A percentile compares a stretch with the other conserved stretches of the same genome.
These are phyloP conservation scores for Oryza meridionalis DNA, from an alignment of 176 grass and related monocot species.

Conservation along the genomic window DNA sequence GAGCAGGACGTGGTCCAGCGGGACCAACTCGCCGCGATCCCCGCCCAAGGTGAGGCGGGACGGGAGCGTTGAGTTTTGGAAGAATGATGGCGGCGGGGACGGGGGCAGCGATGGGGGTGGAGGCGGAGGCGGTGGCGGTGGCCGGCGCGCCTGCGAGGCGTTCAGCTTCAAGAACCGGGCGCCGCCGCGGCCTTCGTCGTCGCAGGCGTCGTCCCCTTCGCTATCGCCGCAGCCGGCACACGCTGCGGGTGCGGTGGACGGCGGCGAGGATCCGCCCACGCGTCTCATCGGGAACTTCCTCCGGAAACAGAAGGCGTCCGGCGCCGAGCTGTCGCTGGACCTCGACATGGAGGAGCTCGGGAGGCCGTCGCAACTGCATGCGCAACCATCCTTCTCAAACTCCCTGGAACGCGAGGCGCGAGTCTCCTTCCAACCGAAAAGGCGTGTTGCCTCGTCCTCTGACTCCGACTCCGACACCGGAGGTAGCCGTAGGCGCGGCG, in stretches of 20 bases:
- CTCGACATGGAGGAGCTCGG: constrained; percentile 74
- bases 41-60: constrained; percentile 60
- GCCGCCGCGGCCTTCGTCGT: not conserved
- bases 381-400: constrained; percentile 45
- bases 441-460: constrained; percentile 2
- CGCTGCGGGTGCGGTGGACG: constrained; percentile 19
- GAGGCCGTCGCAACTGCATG: constrained; percentile 20
- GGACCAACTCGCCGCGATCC: constrained; percentile 33
- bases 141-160: not conserved
- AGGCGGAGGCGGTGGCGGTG: not conserved
- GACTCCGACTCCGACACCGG: constrained; percentile 46
- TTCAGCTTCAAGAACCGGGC: constrained; percentile 72
- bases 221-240: constrained; percentile 6
- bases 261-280: constrained; percentile 72
- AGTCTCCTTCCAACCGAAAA: constrained; percentile 55
- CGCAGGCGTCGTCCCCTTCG: constrained; percentile 36
- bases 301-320: constrained; percentile 61
- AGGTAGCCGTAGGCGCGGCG: constrained; percentile 16
- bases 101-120: not conserved
- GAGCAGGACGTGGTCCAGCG: not conserved
- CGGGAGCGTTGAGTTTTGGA: constrained; percentile 60
- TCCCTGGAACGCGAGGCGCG: constrained; percentile 68
- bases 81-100: constrained; percentile 6
- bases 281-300: constrained; percentile 82
- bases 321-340: constrained; percentile 61